Percentiles rank a stretch among this genome's conserved stretches.
Conservation (phyloP, 2,329 filamentous ascomycete genomes). For the Aspergillus sclerotialis region DNA sequence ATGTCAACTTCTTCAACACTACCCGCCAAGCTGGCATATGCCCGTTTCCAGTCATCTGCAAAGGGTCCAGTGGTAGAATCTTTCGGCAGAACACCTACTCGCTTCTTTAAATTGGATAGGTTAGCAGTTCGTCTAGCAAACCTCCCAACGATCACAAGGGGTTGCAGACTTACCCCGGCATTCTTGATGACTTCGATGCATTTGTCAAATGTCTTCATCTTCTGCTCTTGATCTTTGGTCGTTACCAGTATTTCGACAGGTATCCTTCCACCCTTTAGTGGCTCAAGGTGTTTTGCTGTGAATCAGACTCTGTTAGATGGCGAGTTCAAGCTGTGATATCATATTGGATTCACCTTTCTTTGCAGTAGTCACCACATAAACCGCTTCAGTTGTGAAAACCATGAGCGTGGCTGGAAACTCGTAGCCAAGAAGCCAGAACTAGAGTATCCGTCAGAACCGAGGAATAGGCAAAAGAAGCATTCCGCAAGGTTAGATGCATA, state of each 20-base stretch:
- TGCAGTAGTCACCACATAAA: conserved; percentile 90
- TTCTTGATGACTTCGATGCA: conserved; percentile 80
- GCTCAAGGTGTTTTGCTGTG: conserved; percentile 83
- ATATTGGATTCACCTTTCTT: conserved; percentile 71
- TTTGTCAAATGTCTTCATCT: conserved; percentile 81
- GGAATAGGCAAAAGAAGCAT: neutral
- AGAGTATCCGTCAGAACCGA: conserved; percentile 10
- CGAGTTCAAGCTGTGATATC: neutral
- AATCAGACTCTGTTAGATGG: neutral
- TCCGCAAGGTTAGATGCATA: conserved; percentile 1
- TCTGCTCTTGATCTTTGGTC: conserved; percentile 85
- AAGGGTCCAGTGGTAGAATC: conserved; percentile 82
- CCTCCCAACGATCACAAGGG: too few relatives aligned
- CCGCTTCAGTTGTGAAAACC: conserved; percentile 77
- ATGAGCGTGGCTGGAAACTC: conserved; percentile 96
- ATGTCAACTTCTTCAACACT: conserved; percentile 87
- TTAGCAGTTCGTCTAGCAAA: neutral
- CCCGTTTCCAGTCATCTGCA: conserved; percentile 90
- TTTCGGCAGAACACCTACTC: conserved; percentile 79
- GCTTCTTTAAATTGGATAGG: conserved; percentile 54
- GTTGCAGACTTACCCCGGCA: conserved; percentile 62
- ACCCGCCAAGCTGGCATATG: conserved; percentile 69
- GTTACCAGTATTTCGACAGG: conserved; percentile 87
- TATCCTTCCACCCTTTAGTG: conserved; percentile 84
- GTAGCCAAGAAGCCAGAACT: conserved; percentile 99